These are phyloP conservation scores for Elasticomyces elasticus DNA, from an alignment of 495 filamentous ascomycete species.

Conservation along the genomic window DNA sequence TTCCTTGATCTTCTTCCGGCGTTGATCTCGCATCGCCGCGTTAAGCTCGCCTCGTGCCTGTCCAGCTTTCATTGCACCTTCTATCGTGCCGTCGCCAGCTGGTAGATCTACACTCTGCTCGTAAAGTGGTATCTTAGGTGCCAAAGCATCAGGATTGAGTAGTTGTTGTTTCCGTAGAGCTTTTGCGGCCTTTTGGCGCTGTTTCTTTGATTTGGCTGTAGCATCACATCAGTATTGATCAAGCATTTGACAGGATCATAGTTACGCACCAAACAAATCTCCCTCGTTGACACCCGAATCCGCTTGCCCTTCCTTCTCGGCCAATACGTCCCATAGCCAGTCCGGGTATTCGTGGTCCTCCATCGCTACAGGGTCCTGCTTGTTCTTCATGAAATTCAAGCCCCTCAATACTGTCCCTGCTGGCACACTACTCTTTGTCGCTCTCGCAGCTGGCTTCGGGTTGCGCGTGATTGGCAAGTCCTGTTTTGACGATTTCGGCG, in stretches of 20 bases:
- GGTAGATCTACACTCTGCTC: slow-evolving; percentile 81
- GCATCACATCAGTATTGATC: neutral
- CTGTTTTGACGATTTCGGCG: slow-evolving; percentile 31
- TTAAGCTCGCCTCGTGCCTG: slow-evolving; percentile 54
- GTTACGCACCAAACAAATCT: slow-evolving; percentile 63
- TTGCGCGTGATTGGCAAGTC: neutral
- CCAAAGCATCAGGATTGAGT: slow-evolving; percentile 52
- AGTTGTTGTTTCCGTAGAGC: slow-evolving; percentile 55
- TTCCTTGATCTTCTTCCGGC: slow-evolving; percentile 78
- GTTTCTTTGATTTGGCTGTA: slow-evolving; percentile 70
- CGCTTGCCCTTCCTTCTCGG: slow-evolving; percentile 32
- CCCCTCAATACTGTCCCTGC: slow-evolving; percentile 67
- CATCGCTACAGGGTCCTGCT: slow-evolving; percentile 60
- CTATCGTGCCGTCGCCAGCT: slow-evolving; percentile 42
- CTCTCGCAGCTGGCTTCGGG: slow-evolving; percentile 20
- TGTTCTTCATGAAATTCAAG: slow-evolving; percentile 79
- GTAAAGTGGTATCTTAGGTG: slow-evolving; percentile 67
- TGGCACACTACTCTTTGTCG: slow-evolving; percentile 40
- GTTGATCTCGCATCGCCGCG: slow-evolving; percentile 58
- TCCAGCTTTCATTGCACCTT: slow-evolving; percentile 47
- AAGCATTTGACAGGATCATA: neutral
- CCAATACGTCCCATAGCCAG: slow-evolving; percentile 80
- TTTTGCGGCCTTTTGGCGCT: slow-evolving; percentile 56
- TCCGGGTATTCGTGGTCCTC: slow-evolving; percentile 79
- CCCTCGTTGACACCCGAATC: slow-evolving; percentile 38